Evolutionary conservation across 2,329 filamentous ascomycete genomes (phyloP), one percentile per base, ranked within the genome.

Genomic region (Myriosclerotinia scirpicola): DNA sequence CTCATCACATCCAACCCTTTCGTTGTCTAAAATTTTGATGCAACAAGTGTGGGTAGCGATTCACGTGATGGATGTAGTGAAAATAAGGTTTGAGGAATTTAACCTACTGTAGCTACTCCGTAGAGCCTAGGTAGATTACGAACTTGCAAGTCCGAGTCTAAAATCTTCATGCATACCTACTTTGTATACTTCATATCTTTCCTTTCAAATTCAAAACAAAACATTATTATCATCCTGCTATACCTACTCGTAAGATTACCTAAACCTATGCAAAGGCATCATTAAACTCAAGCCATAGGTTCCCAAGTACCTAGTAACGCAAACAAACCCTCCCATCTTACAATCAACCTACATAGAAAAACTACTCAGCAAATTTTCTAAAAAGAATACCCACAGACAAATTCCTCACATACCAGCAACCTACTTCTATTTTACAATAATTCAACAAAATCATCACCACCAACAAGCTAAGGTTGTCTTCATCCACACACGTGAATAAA

Each of bases 91-190:
- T 46, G 14, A 6, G n/a, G 6, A 20, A 46, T 56, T 11, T 30
- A n/a, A n/a, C n/a, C n/a, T n/a, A n/a, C n/a, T n/a, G n/a, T n/a
- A n/a, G n/a, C n/a, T n/a, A n/a, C n/a, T n/a, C n/a, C n/a, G n/a
- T n/a, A n/a, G n/a, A n/a, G n/a, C n/a, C n/a, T n/a, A n/a, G n/a
- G n/a, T n/a, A 34, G 22, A 8, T 11, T 30, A 63, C 60, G 36
- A 53, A 63, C 60, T 40, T 63, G 48, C 60, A 63, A 30, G 36
- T 54, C 46, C 34, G 30, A 42, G 55, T 58, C 55, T 58, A 46
- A 30, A 53, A 22, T 34, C n/a, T 5, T 42, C 14, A 26, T 17
- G 22, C 30, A 17, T 5, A 26, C 53, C n/a, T 53, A n/a, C n/a
- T n/a, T n/a, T n/a, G n/a, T n/a, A n/a, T n/a, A n/a, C n/a, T n/a